Evolutionary conservation across 495 filamentous ascomycete genomes (phyloP).

Genomic region (Apiosordaria backusii): DNA sequence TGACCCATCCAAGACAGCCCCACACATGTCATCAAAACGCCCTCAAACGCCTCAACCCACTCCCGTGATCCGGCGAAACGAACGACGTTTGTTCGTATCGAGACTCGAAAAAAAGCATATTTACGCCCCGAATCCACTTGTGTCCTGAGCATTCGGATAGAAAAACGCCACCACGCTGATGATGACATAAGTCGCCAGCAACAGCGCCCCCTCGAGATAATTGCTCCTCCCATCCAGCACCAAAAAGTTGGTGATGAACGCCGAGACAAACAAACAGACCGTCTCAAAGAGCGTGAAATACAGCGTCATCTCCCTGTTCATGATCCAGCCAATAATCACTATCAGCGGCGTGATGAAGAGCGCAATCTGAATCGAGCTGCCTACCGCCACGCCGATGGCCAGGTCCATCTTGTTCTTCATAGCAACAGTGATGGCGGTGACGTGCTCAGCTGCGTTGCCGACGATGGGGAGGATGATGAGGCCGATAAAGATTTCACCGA

Average conservation of each 20-base stretch:
- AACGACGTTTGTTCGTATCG: neutral
- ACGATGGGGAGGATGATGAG: constrained; percentile 85
- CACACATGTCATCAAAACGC: neutral
- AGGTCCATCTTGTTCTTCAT: constrained; percentile 89
- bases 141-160: constrained; percentile 51
- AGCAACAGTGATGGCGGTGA: constrained; percentile 78
- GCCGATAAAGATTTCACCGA: constrained; percentile 75
- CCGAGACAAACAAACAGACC: constrained; percentile 70
- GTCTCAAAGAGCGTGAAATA: constrained; percentile 88
- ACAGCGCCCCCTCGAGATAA: constrained; percentile 73
- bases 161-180: constrained; percentile 60
- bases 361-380: constrained; percentile 76
- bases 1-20: neutral
- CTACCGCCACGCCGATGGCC: constrained; percentile 77
- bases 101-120: neutral
- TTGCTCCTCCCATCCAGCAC: constrained; percentile 77
- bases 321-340: constrained; percentile 74
- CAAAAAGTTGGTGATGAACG: constrained; percentile 79
- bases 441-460: constrained; percentile 84
- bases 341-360: constrained; percentile 79
- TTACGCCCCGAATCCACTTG: constrained; percentile 30
- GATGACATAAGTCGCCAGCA: constrained; percentile 74
- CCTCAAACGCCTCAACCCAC: neutral
- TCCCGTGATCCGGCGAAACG: neutral
- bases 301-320: constrained; percentile 72